A percentile compares a stretch with the other conserved stretches of the same genome.
Conservation (phyloP, 352 stramenopile genomes). For the Globisporangium yorkense region DNA sequence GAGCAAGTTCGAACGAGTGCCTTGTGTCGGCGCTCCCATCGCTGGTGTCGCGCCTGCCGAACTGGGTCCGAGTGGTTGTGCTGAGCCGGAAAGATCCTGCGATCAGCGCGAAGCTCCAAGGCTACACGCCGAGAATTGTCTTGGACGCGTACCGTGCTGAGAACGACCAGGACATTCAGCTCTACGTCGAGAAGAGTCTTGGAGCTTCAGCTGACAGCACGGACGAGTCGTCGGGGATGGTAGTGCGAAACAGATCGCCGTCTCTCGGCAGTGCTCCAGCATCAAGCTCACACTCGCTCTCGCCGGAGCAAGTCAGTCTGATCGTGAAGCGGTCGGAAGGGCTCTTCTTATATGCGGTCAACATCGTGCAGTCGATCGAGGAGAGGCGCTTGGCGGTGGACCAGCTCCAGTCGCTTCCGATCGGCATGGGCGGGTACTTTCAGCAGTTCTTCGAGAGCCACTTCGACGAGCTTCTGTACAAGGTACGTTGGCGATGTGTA, state of each 20-base stretch:
- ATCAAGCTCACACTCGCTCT: slow-evolving; percentile 5
- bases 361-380: slow-evolving; percentile 60
- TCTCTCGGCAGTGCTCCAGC: not conserved
- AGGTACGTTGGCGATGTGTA: slow-evolving; percentile 12
- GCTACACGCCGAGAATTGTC: slow-evolving; percentile 34
- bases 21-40: slow-evolving; percentile 52
- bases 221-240: not conserved
- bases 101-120: slow-evolving; percentile 57
- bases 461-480: slow-evolving; percentile 50
- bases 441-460: slow-evolving; percentile 69
- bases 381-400: slow-evolving; percentile 42
- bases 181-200: slow-evolving; percentile 19
- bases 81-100: slow-evolving; percentile 54
- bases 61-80: slow-evolving; percentile 63
- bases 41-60: slow-evolving; percentile 42
- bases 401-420: slow-evolving; percentile 46
- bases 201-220: slow-evolving; percentile 3
- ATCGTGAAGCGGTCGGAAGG: slow-evolving; percentile 56
- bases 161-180: slow-evolving; percentile 45
- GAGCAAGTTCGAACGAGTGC: slow-evolving; percentile 33
- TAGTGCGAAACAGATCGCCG: not conserved
- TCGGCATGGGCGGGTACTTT: slow-evolving; percentile 62
- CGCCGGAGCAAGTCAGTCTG: slow-evolving; percentile 30
- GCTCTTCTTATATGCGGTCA: slow-evolving; percentile 69
- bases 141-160: slow-evolving; percentile 40